Conservation (phyloP, 805 yeast genomes). For the Yamadazyma laniorum region DNA sequence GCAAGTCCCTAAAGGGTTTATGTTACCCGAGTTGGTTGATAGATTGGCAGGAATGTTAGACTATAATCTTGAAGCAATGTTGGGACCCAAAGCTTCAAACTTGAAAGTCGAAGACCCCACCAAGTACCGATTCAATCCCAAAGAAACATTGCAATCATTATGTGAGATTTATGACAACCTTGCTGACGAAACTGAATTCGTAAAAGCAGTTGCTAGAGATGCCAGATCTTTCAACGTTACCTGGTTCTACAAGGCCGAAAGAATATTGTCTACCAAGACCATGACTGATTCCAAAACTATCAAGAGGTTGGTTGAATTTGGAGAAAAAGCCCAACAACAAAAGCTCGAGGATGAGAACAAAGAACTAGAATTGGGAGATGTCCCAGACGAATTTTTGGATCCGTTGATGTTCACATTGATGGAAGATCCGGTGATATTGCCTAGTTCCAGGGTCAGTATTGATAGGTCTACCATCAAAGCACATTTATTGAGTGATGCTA, state of each 20-base stretch:
- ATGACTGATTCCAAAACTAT: constrained; percentile 50
- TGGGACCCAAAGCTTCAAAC: constrained; percentile 91
- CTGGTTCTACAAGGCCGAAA: constrained; percentile 68
- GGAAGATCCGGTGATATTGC: constrained; percentile 96
- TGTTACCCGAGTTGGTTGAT: constrained; percentile 86
- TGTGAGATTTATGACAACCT: constrained; percentile 76
- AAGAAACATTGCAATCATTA: constrained; percentile 62
- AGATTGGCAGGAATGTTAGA: constrained; percentile 94
- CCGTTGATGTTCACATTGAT: constrained; percentile 94
- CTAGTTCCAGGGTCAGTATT: constrained; percentile 78
- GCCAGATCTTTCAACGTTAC: constrained; percentile 78
- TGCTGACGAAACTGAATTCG: constrained; percentile 60
- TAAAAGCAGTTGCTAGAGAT: constrained; percentile 82
- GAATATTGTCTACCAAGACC: constrained; percentile 58
- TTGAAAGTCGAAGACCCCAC: constrained; percentile 83
- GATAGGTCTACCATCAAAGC: constrained; percentile 92
- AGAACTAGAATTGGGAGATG: constrained; percentile 85
- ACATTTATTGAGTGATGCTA: constrained; percentile 88
- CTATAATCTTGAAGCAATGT: constrained; percentile 86
- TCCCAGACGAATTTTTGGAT: constrained; percentile 95
- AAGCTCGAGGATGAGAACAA: constrained; percentile 70
- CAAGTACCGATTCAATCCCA: constrained; percentile 80
- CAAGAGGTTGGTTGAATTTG: constrained; percentile 52
- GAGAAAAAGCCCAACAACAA: constrained; percentile 59
- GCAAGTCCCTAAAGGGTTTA: constrained; percentile 84